Evolutionary conservation across 805 yeast species (phyloP), one percentile per base, ranked within the genome.

Genomic region (Kuraishia ogatae): DNA sequence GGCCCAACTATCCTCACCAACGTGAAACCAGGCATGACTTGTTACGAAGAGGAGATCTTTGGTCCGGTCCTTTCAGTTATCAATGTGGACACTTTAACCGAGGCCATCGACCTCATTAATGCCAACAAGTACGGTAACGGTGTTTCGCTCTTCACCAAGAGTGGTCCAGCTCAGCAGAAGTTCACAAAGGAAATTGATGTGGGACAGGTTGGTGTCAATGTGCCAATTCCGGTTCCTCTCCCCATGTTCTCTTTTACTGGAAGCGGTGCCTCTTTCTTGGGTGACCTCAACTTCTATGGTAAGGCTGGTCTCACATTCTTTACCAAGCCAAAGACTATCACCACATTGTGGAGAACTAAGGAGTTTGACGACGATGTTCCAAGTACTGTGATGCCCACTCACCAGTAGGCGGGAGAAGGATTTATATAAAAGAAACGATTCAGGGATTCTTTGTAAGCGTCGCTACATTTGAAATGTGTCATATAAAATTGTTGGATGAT

Each of bases 221-320:
- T 85, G 43, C 91, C 92, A 17, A 86, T 85, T 58, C 92, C 92
- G 4, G 92, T 85, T 20, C 92, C 92, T 52, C 73, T 86, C 67
- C 91, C 92, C 57, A 83, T 86, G 88, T 85, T 85, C 70, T 83
- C 89, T 2, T 85, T 85, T 73, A 86, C 92, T 13, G 92, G 92
- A 26, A 81, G 81, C 68, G 84, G 84, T 71, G 87, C 82, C 46
- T 83, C 89, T 6, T 85, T 86, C 79, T 75, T 85, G 60, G 92
- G 92, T 39, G 91, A 86, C 66, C 78, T 86, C 76, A 86, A 86
- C 74, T 85, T 85, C 68, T 85, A 85, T 70, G 92, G 92, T 57
- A 83, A 84, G 72, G 78, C 86, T n/a, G 91, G 92, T 29, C 66
- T 86, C 51, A 75, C 83, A 54, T 85, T 85, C 71, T 75, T 84